A percentile compares a stretch with the other conserved stretches of the same genome.
Evolutionary conservation across 2,329 filamentous ascomycete species (phyloP).

Genomic region (Basipetospora sp.): DNA sequence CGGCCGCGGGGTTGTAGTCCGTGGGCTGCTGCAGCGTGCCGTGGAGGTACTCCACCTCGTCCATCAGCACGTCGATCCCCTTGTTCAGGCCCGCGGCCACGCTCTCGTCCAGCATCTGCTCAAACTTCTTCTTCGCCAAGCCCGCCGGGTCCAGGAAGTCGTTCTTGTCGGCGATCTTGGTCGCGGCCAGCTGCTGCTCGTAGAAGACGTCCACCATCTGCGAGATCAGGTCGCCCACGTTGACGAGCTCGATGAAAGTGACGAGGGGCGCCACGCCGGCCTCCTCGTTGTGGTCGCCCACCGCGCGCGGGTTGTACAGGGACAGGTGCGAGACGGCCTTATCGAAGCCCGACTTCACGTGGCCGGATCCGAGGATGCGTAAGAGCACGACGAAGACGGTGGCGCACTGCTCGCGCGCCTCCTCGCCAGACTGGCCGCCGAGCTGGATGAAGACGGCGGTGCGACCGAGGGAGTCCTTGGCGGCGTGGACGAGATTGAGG

Average conservation of each 20-base stretch:
- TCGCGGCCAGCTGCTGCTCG: conserved; percentile 75
- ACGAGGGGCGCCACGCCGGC: conserved; percentile 77
- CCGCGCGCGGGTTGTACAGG: conserved; percentile 77
- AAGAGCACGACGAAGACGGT: conserved; percentile 75
- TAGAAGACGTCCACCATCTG: conserved; percentile 99
- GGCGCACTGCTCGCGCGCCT: conserved; percentile 77
- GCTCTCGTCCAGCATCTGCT: conserved; percentile 94
- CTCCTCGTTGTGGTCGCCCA: conserved; percentile 53
- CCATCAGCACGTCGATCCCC: conserved; percentile 95
- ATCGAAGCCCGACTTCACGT: conserved; percentile 86
- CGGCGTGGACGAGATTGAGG: conserved; percentile 71
- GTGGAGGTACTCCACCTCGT: conserved; percentile 90
- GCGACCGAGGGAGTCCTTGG: conserved; percentile 75
- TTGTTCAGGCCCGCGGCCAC: conserved; percentile 93
- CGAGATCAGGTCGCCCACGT: conserved; percentile 91
- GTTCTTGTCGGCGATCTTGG: conserved; percentile 75
- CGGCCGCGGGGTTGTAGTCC: conserved; percentile 67
- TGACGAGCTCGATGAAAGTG: conserved; percentile 92
- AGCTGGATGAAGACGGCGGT: conserved; percentile 69
- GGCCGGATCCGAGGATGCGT: conserved; percentile 67
- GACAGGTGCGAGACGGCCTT: conserved; percentile 84
- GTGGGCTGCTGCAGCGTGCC: conserved; percentile 73
- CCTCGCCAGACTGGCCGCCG: conserved; percentile 64
- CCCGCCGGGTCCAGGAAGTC: conserved; percentile 87
- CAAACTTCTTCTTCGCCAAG: conserved; percentile 94